A percentile compares a stretch with the other conserved stretches of the same genome.
These are phyloP conservation scores for Epithemia pelagica DNA, from an alignment of 108 stramenopile species.

Conservation along the genomic window DNA sequence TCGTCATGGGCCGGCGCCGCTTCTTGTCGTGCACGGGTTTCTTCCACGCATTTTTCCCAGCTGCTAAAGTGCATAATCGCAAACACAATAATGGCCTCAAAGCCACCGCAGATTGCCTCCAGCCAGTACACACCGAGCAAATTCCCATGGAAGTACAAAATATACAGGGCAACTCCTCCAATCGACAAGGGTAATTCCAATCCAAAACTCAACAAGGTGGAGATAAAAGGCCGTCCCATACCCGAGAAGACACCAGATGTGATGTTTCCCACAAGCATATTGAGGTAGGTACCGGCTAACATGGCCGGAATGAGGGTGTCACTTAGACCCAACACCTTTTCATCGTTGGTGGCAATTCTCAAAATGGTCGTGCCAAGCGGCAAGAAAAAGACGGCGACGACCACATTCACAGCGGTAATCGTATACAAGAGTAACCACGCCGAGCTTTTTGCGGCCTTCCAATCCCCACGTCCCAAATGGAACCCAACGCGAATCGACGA, in stretches of 20 bases:
- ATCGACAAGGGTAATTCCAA: slow-evolving; percentile 43
- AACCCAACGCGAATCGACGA: slow-evolving; percentile 34
- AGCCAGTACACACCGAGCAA: slow-evolving; percentile 40
- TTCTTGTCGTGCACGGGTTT: slow-evolving; percentile 33
- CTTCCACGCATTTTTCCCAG: slow-evolving; percentile 33
- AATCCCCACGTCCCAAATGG: slow-evolving; percentile 40
- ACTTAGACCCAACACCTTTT: slow-evolving; percentile 16
- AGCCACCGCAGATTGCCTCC: slow-evolving; percentile 28
- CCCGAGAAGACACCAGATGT: slow-evolving; percentile 35
- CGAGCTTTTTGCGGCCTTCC: slow-evolving; percentile 23
- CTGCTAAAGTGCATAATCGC: slow-evolving; percentile 17
- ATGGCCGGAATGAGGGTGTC: slow-evolving; percentile 32
- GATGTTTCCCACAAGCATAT: slow-evolving; percentile 34
- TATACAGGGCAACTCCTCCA: slow-evolving; percentile 40
- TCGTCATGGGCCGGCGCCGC: slow-evolving; percentile 6
- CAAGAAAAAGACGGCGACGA: slow-evolving; percentile 31
- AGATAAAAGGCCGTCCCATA: slow-evolving; percentile 41
- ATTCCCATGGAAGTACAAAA: slow-evolving; percentile 30
- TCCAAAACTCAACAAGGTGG: slow-evolving; percentile 38
- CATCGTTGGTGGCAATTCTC: slow-evolving; percentile 24
- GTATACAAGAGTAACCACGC: slow-evolving; percentile 33
- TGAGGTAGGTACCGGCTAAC: slow-evolving; percentile 39
- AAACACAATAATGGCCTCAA: slow-evolving; percentile 32
- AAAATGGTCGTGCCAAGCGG: slow-evolving; percentile 16
- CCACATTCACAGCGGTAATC: slow-evolving; percentile 32